Base-by-base conservation (phyloP, 2,329 filamentous ascomycete species). In the Aspergillus phoenicis region DNA sequence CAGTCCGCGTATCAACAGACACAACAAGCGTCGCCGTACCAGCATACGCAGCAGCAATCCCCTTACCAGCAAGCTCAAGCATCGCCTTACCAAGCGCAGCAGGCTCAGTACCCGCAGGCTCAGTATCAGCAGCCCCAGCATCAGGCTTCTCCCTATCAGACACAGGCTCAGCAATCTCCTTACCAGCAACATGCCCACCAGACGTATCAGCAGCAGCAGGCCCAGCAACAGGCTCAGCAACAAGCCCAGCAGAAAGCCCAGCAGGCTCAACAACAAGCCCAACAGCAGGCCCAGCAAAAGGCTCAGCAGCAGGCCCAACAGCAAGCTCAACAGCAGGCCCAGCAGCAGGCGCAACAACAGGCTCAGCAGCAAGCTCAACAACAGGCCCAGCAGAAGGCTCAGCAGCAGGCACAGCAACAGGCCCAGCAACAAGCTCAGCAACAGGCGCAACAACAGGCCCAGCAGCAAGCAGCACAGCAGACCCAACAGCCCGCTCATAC, bases 61-160 rank as follows among this genome's bases (percentile, higher is more conserved):
- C 58, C 55, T 2, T 62, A 58, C 33, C 58, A 60, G 11, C 60
- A 62, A 41, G 13, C 54, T 20, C 52, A 61, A n/a, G 56, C 56
- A 13, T 28, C 62, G 24, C 53, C 51, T 6, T 63, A 63, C 28
- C 55, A 60, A 54, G 22, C 62, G 11, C 62, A 63, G 26, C 52
- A 58, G 39, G 17, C 58, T 13, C 47, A 43, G 28, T 48, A 56
- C 13, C 62, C 57, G 17, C 41, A 52, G n/a, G 52, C 57, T n/a
- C 59, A 66, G 24, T 59, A 62, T n/a, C 62, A 62, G 52, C 66
- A 67, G 17, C 60, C 62, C 24, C 65, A 66, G 28, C 64, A 64
- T 28, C 61, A 60, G 26, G 24, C 60, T 17, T 58, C 64, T 36
- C 65, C 61, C 15, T 62, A 66, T 53, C 60, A 66, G 15, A 45